These are phyloP conservation scores for Magnolia kwangsiensis DNA, from an alignment of 164 flowering plant species.

Conservation along the genomic window DNA sequence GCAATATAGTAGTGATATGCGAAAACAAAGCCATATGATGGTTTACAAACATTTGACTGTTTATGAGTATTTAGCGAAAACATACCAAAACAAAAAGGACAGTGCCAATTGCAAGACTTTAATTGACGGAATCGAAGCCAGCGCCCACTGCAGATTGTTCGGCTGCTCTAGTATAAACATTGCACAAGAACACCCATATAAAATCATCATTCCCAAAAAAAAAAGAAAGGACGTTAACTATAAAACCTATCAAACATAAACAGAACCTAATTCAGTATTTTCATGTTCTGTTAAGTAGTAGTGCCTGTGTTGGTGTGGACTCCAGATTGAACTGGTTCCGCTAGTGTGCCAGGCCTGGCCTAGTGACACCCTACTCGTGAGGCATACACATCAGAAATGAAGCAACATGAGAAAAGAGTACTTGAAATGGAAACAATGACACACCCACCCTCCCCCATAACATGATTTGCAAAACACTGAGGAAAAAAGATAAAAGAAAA, in stretches of 20 bases:
- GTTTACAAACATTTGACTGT: not conserved
- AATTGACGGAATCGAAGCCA: slow-evolving; percentile 67
- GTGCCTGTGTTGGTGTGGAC: too few relatives aligned
- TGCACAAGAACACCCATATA: slow-evolving; percentile 6
- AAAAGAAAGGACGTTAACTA: not conserved
- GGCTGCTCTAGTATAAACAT: slow-evolving; percentile 45
- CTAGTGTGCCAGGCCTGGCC: too few relatives aligned
- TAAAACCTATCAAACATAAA: not conserved
- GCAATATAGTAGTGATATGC: not conserved
- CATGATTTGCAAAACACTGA: too few relatives aligned
- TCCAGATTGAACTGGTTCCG: too few relatives aligned
- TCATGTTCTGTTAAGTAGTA: too few relatives aligned
- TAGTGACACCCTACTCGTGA: too few relatives aligned
- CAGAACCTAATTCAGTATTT: not conserved
- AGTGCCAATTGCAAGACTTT: slow-evolving; percentile 75
- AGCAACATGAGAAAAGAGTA: too few relatives aligned
- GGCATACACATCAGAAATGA: too few relatives aligned
- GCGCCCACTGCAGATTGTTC: slow-evolving; percentile 79
- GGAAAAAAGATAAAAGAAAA: too few relatives aligned
- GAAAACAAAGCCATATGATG: not conserved
- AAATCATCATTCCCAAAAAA: not conserved
- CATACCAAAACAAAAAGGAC: slow-evolving; percentile 84
- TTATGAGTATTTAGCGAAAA: not conserved
- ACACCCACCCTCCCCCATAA: too few relatives aligned
- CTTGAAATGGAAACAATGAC: too few relatives aligned